phyloP scores from a whole-genome alignment of 1,284 basidiomycete genomes.

The Pterula multifida region DNA sequence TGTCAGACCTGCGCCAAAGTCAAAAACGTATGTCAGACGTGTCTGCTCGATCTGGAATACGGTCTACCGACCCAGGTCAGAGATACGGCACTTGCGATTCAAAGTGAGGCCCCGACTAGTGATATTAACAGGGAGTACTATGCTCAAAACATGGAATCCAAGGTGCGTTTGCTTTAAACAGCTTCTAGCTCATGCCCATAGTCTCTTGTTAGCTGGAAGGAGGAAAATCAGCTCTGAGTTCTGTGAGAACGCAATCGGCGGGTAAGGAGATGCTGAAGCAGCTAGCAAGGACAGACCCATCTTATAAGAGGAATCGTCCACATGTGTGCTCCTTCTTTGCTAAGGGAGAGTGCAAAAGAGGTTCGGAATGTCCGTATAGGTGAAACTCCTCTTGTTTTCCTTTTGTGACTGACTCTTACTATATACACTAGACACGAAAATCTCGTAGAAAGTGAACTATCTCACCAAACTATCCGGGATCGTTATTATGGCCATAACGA shows the following conservation, averaged over 20 bases:
- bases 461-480: conserved; percentile 90
- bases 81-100: conserved; percentile 85
- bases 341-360: conserved; percentile 91
- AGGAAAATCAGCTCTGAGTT: conserved; percentile 55
- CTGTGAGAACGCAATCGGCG: conserved; percentile 58
- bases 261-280: conserved; percentile 96
- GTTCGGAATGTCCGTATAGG: conserved; percentile 84
- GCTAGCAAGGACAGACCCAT: conserved; percentile 86
- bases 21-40: conserved; percentile 98
- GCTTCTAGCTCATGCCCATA: conserved; percentile 1
- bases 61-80: conserved; percentile 94
- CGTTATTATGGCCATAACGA: conserved; percentile 86
- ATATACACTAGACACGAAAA: conserved; percentile 63
- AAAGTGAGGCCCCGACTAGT: conserved; percentile 85
- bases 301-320: conserved; percentile 93
- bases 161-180: conserved; percentile 35
- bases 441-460: conserved; percentile 70
- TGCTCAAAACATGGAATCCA: conserved; percentile 90
- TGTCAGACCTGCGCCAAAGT: conserved; percentile 99
- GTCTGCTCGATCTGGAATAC: conserved; percentile 92
- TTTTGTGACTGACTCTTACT: conserved; percentile 4
- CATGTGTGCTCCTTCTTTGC: conserved; percentile 93
- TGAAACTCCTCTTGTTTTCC: conserved; percentile 17
- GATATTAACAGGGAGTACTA: conserved; percentile 98
- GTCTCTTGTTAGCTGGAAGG: conserved; percentile 42